Evolutionary conservation across 805 yeast species (phyloP).

Genomic region (Spathaspora girioi): DNA sequence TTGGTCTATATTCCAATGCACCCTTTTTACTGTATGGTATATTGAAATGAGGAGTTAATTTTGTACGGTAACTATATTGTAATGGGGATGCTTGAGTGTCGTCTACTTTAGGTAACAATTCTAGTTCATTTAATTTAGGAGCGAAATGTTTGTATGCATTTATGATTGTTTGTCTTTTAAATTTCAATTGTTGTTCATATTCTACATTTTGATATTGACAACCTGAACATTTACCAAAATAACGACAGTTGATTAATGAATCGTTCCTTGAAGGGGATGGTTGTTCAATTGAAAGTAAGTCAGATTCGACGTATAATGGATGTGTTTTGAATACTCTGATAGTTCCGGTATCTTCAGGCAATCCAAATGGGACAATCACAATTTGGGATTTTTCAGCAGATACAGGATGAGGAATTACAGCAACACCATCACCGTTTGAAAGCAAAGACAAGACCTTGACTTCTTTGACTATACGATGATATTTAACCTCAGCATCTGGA

Average conservation of each 20-base stretch:
- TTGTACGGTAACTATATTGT: slow-evolving; percentile 78
- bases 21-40: slow-evolving; percentile 53
- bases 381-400: slow-evolving; percentile 46
- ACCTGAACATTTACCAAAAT: slow-evolving; percentile 92
- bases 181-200: slow-evolving; percentile 67
- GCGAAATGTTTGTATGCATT: slow-evolving; percentile 83
- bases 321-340: slow-evolving; percentile 76
- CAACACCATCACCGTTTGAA: slow-evolving; percentile 88
- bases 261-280: slow-evolving; percentile 45
- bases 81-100: slow-evolving; percentile 75
- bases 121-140: slow-evolving; percentile 41
- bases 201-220: slow-evolving; percentile 85
- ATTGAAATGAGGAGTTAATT: slow-evolving; percentile 93
- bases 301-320: slow-evolving; percentile 70
- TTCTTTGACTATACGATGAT: slow-evolving; percentile 56
- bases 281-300: slow-evolving; percentile 51
- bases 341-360: slow-evolving; percentile 78
- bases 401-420: slow-evolving; percentile 60
- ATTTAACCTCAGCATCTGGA: slow-evolving; percentile 38
- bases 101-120: slow-evolving; percentile 56
- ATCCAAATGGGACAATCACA: slow-evolving; percentile 78
- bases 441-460: slow-evolving; percentile 58
- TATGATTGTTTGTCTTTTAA: slow-evolving; percentile 67
- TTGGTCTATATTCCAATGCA: slow-evolving; percentile 45
- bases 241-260: slow-evolving; percentile 63